phyloP scores from a whole-genome alignment of 352 stramenopile genomes.

The Phytophthora colocasiae region DNA sequence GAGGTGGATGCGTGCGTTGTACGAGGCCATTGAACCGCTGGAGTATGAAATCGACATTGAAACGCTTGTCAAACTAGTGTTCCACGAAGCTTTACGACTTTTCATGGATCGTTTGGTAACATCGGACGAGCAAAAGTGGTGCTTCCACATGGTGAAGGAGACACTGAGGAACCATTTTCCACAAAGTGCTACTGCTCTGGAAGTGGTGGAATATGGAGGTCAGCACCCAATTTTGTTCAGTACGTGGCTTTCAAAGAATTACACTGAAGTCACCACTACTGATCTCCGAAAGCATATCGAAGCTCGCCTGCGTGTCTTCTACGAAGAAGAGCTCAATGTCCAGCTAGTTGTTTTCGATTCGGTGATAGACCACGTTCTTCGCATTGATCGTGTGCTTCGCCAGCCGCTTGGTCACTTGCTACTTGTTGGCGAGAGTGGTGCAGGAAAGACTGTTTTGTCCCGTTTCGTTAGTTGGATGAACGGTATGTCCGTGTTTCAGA shows the following conservation, averaged over 20 bases:
- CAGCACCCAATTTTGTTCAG: slow-evolving; percentile 97
- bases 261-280: slow-evolving; percentile 92
- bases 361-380: slow-evolving; percentile 98
- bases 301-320: slow-evolving; percentile 98
- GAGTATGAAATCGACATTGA: slow-evolving; percentile 96
- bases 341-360: slow-evolving; percentile 99
- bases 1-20: slow-evolving; percentile 98
- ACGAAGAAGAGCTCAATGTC: slow-evolving; percentile 99
- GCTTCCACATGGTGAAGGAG: slow-evolving; percentile 89
- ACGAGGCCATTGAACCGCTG: slow-evolving; percentile 97
- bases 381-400: slow-evolving; percentile 98
- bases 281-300: slow-evolving; percentile 97
- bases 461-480: slow-evolving; percentile 99
- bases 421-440: slow-evolving; percentile 98
- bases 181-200: slow-evolving; percentile 75
- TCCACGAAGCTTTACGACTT: slow-evolving; percentile 98
- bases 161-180: slow-evolving; percentile 85
- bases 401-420: slow-evolving; percentile 99
- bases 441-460: slow-evolving; percentile 99
- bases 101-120: slow-evolving; percentile 99
- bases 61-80: slow-evolving; percentile 97
- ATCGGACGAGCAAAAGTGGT: slow-evolving; percentile 97
- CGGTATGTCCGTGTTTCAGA: slow-evolving; percentile 99
- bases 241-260: slow-evolving; percentile 98
- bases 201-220: slow-evolving; percentile 73